These are phyloP conservation scores for Murraya paniculata DNA, from an alignment of 345 rosid genomes.

Conservation along the genomic window DNA sequence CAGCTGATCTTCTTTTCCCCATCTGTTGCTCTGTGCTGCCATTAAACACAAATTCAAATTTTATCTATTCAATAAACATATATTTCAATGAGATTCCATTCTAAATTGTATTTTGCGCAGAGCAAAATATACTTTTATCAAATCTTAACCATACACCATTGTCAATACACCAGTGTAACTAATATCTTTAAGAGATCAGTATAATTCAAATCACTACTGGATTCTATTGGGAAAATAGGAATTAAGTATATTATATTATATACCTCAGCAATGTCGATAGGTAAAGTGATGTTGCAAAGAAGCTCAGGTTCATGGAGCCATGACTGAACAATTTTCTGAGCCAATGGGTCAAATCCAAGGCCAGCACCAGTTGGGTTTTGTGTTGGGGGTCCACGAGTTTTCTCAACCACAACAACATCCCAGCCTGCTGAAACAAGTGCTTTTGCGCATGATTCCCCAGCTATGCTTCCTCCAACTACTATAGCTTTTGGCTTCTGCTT, in stretches of 20 bases:
- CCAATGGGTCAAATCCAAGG: slow-evolving; percentile 48
- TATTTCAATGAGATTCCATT: too few species aligned
- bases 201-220: too few species aligned
- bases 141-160: too few species aligned
- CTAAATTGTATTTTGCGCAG: too few species aligned
- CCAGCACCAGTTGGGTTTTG: slow-evolving; percentile 78
- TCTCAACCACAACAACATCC: slow-evolving; percentile 63
- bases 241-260: not conserved
- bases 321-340: slow-evolving; percentile 43
- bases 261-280: not conserved
- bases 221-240: not conserved
- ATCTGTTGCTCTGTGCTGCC: slow-evolving; percentile 52
- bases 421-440: slow-evolving; percentile 56
- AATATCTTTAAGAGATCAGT: too few species aligned
- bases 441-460: slow-evolving; percentile 65
- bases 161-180: too few species aligned
- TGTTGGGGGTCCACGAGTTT: slow-evolving; percentile 42
- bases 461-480: slow-evolving; percentile 74
- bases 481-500: slow-evolving; percentile 41
- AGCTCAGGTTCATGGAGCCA: slow-evolving; percentile 36
- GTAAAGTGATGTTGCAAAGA: not conserved
- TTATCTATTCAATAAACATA: too few species aligned
- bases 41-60: not conserved
- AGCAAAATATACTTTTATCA: too few species aligned
- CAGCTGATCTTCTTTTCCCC: slow-evolving; percentile 29